phyloP scores from a whole-genome alignment of 768 basidiomycete species.

The Boletus pseudopeckii region DNA sequence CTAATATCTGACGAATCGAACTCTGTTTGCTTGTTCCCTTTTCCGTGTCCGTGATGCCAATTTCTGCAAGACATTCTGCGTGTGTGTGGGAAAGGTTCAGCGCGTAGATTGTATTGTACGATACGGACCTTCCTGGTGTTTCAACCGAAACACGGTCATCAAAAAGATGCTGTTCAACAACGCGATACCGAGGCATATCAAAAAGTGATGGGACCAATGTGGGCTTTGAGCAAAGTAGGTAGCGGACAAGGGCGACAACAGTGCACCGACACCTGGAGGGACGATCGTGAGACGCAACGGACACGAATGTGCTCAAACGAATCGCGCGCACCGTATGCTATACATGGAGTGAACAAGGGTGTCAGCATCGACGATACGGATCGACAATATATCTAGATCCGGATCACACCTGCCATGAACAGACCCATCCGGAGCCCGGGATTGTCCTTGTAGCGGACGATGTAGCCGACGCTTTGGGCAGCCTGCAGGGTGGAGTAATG shows the following conservation, averaged over 20 bases:
- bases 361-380: slow-evolving; percentile 9
- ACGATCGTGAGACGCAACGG: not conserved
- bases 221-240: not conserved
- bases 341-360: not conserved
- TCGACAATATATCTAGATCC: slow-evolving; percentile 18
- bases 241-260: not conserved
- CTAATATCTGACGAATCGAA: not conserved
- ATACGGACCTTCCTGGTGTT: not conserved
- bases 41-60: not conserved
- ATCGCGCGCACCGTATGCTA: not conserved
- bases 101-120: not conserved
- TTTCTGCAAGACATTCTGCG: slow-evolving; percentile 1
- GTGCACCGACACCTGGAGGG: not conserved
- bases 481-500: slow-evolving; percentile 24
- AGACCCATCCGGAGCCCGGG: slow-evolving; percentile 35
- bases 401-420: slow-evolving; percentile 43
- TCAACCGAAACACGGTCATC: not conserved
- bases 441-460: slow-evolving; percentile 36
- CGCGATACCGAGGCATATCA: not conserved
- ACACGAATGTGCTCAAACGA: not conserved
- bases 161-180: not conserved
- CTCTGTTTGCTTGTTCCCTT: not conserved
- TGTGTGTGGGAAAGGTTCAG: too few species aligned
- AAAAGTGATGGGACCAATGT: slow-evolving; percentile 2
- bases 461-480: slow-evolving; percentile 42